phyloP scores from a whole-genome alignment of 2,329 filamentous ascomycete species.

The Neurospora crassa region DNA sequence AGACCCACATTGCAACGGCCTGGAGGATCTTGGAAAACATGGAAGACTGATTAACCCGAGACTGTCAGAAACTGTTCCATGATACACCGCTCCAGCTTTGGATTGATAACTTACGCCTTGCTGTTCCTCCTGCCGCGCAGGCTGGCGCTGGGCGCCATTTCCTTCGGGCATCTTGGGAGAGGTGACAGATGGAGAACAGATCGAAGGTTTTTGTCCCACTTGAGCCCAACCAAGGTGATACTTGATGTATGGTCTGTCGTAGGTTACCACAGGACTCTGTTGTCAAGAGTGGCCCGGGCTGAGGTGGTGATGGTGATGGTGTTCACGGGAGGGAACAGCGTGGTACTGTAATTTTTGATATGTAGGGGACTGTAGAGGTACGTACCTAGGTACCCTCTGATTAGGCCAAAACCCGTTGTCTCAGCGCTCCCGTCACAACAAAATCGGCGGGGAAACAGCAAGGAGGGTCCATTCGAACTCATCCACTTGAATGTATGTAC shows the following conservation, averaged over 20 bases:
- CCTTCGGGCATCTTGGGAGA: conserved; percentile 25
- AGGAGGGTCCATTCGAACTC: not conserved
- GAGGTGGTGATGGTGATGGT: not conserved
- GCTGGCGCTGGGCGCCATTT: conserved; percentile 22
- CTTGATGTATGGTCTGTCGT: not conserved
- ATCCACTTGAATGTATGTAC: not conserved
- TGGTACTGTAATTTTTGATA: not conserved
- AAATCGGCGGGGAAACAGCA: not conserved
- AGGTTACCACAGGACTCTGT: not conserved
- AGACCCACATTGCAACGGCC: conserved; percentile 47
- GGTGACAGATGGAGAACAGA: not conserved
- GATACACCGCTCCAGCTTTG: not conserved
- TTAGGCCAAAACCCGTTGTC: not conserved
- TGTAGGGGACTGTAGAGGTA: not conserved
- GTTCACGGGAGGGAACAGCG: not conserved
- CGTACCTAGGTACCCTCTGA: not conserved
- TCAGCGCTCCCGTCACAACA: not conserved
- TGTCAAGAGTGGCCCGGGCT: not conserved
- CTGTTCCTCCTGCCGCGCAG: conserved; percentile 19
- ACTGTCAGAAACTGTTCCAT: conserved; percentile 5
- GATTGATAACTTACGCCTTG: conserved; percentile 22
- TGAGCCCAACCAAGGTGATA: not conserved
- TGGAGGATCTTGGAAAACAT: conserved; percentile 39
- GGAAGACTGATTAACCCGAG: conserved; percentile 18
- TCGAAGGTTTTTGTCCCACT: not conserved